phyloP scores from a whole-genome alignment of 2,329 filamentous ascomycete species.

The Orbilia ellipsospora region DNA sequence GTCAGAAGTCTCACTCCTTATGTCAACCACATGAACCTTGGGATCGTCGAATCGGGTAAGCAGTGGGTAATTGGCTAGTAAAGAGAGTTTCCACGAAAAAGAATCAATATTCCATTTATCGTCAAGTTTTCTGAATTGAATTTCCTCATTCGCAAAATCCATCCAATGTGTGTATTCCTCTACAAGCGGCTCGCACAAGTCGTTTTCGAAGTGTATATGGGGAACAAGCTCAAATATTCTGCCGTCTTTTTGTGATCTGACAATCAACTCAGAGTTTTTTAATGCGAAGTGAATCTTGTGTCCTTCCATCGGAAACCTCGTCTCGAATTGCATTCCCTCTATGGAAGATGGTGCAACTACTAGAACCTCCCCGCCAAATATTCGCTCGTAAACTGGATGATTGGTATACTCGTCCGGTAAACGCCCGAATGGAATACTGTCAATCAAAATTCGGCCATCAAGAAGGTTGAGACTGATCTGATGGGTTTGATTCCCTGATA shows the following conservation, averaged over 20 bases:
- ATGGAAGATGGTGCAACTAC: slow-evolving; percentile 61
- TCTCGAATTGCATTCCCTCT: slow-evolving; percentile 62
- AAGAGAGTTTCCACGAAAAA: slow-evolving; percentile 59
- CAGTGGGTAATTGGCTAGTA: slow-evolving; percentile 59
- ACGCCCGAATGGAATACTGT: slow-evolving; percentile 66
- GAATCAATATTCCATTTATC: slow-evolving; percentile 42
- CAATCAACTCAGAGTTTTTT: slow-evolving; percentile 59
- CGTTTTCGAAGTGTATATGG: slow-evolving; percentile 57
- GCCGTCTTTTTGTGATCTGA: slow-evolving; percentile 59
- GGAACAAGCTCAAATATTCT: slow-evolving; percentile 61
- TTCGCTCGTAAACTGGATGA: slow-evolving; percentile 62
- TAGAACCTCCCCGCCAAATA: slow-evolving; percentile 66
- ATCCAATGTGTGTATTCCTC: slow-evolving; percentile 67
- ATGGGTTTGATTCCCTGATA: slow-evolving; percentile 7
- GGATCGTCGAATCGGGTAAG: slow-evolving; percentile 56
- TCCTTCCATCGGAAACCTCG: slow-evolving; percentile 46
- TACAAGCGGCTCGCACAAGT: slow-evolving; percentile 62
- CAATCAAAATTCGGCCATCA: slow-evolving; percentile 67
- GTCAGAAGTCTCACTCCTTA: slow-evolving; percentile 61
- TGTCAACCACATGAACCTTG: slow-evolving; percentile 60
- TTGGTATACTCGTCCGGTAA: slow-evolving; percentile 65
- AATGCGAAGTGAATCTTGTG: slow-evolving; percentile 59
- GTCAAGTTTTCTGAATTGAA: slow-evolving; percentile 60
- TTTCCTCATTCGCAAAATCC: slow-evolving; percentile 57
- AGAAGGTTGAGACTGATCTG: slow-evolving; percentile 66